A percentile compares a stretch with the other conserved stretches of the same genome.
phyloP scores from a whole-genome alignment of 1,139 yeast species.

The Candida freyschussii region DNA sequence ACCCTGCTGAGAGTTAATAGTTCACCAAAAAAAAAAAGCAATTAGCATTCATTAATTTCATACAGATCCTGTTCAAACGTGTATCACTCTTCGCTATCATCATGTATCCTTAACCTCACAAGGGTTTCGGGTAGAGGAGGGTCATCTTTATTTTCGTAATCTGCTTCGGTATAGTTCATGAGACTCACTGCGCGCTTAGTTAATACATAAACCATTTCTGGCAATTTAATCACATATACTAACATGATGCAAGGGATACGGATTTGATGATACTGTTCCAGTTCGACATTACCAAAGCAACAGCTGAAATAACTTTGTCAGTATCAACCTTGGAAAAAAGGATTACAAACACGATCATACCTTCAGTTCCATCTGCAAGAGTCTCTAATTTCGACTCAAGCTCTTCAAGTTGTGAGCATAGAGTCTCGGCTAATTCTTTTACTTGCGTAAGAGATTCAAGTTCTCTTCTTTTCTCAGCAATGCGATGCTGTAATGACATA shows the following conservation, averaged over 20 bases:
- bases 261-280: conserved; percentile 70
- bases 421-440: conserved; percentile 16
- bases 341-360: conserved; percentile 12
- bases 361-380: conserved; percentile 26
- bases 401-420: conserved; percentile 23
- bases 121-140: conserved; percentile 59
- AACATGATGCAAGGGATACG: conserved; percentile 57
- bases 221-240: conserved; percentile 12
- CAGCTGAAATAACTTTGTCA: conserved; percentile 35
- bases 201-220: no score
- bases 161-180: conserved; percentile 42
- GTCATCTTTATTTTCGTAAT: conserved; percentile 39
- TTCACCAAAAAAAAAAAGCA: background rate
- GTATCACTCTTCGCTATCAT: conserved; percentile 24
- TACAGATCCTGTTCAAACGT: no score
- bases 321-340: no score
- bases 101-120: conserved; percentile 56
- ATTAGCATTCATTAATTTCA: background rate
- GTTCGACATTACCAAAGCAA: conserved; percentile 50
- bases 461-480: conserved; percentile 21
- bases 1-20: background rate
- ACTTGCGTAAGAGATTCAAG: conserved; percentile 19
- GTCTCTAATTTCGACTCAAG: conserved; percentile 25
- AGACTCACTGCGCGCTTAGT: conserved; percentile 36
- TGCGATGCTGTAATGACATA: conserved; percentile 26